Evolutionary conservation across 305 asterid species (phyloP).

Genomic region (Andrographis paniculata): DNA sequence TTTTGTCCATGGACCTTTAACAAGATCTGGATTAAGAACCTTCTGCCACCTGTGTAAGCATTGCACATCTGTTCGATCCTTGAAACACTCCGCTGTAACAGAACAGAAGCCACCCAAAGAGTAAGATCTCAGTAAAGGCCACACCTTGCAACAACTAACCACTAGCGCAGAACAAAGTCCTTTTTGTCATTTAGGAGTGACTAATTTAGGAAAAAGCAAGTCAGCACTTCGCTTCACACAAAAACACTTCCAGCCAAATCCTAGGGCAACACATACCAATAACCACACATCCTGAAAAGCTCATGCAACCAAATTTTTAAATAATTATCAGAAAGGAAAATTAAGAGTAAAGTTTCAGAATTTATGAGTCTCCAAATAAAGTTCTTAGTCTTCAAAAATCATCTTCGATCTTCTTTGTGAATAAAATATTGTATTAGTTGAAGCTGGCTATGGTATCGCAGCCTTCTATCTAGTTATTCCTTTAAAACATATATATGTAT

Average conservation of each 20-base stretch:
- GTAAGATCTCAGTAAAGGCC: constrained; percentile 6
- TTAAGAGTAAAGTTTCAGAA: neutral
- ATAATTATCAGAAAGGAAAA: neutral
- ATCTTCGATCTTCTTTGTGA: too few species aligned
- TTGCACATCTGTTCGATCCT: constrained; percentile 97
- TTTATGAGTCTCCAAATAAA: neutral
- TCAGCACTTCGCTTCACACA: neutral
- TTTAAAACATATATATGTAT: too few species aligned
- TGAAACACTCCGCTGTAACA: constrained; percentile 85
- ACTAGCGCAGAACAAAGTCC: constrained; percentile 7
- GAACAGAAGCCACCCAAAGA: constrained; percentile 13
- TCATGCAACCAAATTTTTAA: neutral
- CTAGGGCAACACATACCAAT: constrained; percentile 4
- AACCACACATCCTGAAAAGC: constrained; percentile 4
- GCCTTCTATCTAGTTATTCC: too few species aligned
- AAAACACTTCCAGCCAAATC: neutral
- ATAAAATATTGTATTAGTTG: too few species aligned
- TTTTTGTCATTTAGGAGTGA: constrained; percentile 1
- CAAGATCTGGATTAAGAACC: constrained; percentile 98
- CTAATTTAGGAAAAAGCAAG: constrained; percentile 2
- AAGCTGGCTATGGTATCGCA: too few species aligned
- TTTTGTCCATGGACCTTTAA: constrained; percentile 99
- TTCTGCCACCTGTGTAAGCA: constrained; percentile 99
- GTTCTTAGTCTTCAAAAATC: too few species aligned
- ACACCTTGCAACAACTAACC: neutral